phyloP scores from a whole-genome alignment of 1,139 yeast genomes.

The Taphrina flavorubra region DNA sequence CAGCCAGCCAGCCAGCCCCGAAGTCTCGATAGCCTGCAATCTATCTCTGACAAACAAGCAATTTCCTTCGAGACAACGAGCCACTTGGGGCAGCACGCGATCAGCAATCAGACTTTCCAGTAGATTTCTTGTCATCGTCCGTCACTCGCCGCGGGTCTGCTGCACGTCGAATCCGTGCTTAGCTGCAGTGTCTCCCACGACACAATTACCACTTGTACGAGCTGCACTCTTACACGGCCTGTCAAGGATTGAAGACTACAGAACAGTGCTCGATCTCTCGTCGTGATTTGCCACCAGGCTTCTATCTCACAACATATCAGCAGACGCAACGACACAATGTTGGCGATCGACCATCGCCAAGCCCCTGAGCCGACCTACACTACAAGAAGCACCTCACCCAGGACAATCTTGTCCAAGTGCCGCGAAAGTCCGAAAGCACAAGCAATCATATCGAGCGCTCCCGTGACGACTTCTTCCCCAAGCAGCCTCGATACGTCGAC shows the following conservation, averaged over 20 bases:
- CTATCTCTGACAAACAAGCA: neutral
- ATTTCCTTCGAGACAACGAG: neutral
- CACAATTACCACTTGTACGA: neutral
- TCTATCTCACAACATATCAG: too few relatives aligned
- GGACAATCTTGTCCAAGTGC: neutral
- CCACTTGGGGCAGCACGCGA: neutral
- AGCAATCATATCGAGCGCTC: conserved; percentile 2
- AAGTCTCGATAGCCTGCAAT: neutral
- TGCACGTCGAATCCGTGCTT: too few relatives aligned
- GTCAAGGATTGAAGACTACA: too few relatives aligned
- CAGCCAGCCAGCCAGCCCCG: neutral
- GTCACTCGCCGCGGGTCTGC: too few relatives aligned
- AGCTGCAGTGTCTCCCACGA: too few relatives aligned
- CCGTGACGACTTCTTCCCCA: neutral
- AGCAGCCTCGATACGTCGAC: too few relatives aligned
- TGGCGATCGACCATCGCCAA: conserved; percentile 25
- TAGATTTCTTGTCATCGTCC: neutral
- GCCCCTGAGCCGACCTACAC: conserved; percentile 31
- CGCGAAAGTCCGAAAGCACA: conserved; percentile 3
- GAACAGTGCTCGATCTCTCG: too few relatives aligned
- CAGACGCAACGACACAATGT: conserved; percentile 2
- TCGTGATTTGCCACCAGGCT: too few relatives aligned
- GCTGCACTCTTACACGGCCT: neutral
- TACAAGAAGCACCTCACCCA: conserved; percentile 24
- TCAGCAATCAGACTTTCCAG: neutral